Evolutionary conservation across 23 red algal genomes (phyloP), one percentile per base, ranked within the genome.

Genomic region (Agarophyton chilense): DNA sequence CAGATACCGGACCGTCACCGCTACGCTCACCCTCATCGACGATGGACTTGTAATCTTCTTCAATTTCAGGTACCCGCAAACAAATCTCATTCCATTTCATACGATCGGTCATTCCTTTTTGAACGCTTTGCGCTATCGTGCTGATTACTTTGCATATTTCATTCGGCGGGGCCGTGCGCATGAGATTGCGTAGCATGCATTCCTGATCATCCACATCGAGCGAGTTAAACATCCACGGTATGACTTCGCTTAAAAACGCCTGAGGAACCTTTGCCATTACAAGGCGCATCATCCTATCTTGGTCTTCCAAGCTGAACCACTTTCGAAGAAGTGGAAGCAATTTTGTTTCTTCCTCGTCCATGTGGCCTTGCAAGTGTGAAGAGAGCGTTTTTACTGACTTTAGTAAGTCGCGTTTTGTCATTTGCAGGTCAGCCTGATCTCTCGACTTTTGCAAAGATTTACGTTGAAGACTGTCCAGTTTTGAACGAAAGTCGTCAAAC

Each of bases 221-320:
- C 28, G 88, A 75, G 31, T 83, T 78, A 72, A 99, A 86, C 79
- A 99, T 87, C 93, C 93, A 99, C 18, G 97, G 97, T 36, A 99
- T 87, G 76, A 99, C 70, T 42, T 99, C 97, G 31, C 72, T 90
- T 18, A 99, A 57, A 66, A 88, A 88, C 61, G 83, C 89, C 22
- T 79, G 78, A 1, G 97, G 97, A 34, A 99, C 93, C 55, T 72
- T 85, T 7, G 89, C 93, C 67, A 96, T 94, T 25, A 99, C 83
- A 10, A 78, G 42, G 4, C 84, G 82, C 78, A 99, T 94, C 33
- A 99, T 83, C n/a, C 92, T 60, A 29, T 91, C 85, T 46, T 96
- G 93, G 41, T 99, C 97, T 35, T 91, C 97, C n/a, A 56, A 33
- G 26, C 74, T 91, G 73, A 99, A 99, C 33, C 94, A 68, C 61